Evolutionary conservation across 208 protist species (phyloP), one percentile per base, ranked within the genome.

Genomic region (Phytomonas serpens): DNA sequence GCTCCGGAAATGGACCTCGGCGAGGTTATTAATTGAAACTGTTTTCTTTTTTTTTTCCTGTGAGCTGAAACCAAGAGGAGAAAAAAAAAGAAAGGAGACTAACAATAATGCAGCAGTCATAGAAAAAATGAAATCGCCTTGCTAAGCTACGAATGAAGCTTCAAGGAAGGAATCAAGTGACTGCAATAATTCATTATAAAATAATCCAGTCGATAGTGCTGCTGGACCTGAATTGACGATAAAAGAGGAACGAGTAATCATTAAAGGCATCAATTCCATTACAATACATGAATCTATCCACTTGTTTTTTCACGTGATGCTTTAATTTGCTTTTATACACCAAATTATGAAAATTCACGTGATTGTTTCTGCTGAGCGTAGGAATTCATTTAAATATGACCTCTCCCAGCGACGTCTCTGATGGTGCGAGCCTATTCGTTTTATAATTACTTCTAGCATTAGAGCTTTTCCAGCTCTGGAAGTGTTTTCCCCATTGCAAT

Each of bases 1-100:
- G 86, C 16, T 80, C 76, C 37, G 69, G 37, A 72, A 64, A 68
- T 64, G 47, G 77, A 19, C 69, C 66, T 27, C 65, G 70, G 32
- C 67, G 68, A 34, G 78, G 77, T 32, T 82, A 82, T 61, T 70
- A n/a, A 79, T 34, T 6, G 19, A 47, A 29, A 37, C 7, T 33
- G 31, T 33, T 6, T 57, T 13, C n/a, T 81, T 74, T 81, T 73
- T 67, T 36, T 73, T 72, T 42, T 70, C 63, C 33, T 36, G 34
- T 36, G 34, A 2, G 34, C 34, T 36, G 34, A 36, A 36, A 36
- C 34, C 6, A 6, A 47, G 2, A 11, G 14, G 40, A 19, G 40
- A 19, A 19, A 19, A 47, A 19, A 19, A 47, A 47, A 11, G 40
- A 19, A 47, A 47, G 40, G 40, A 3, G 40, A 11, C 7, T 47